Percentiles rank a stretch among this genome's conserved stretches.
Conservation (phyloP, 108 stramenopile genomes). For the Epithemia pelagica region DNA sequence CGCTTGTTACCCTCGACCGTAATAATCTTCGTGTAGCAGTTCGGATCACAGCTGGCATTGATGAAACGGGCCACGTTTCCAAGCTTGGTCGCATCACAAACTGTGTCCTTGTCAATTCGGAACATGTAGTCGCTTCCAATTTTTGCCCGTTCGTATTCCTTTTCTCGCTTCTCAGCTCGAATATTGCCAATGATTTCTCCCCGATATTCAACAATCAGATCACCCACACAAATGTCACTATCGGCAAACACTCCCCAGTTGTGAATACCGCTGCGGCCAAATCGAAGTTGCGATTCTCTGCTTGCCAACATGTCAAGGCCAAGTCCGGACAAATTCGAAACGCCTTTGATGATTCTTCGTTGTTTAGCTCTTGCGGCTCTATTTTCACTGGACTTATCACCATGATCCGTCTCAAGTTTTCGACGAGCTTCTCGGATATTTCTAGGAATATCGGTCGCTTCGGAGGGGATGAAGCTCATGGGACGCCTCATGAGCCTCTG, state of each 20-base stretch:
- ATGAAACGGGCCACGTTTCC: constrained; percentile 95
- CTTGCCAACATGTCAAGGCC: constrained; percentile 51
- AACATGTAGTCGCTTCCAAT: constrained; percentile 93
- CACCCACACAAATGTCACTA: constrained; percentile 50
- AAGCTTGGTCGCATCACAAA: constrained; percentile 79
- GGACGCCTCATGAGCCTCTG: background rate
- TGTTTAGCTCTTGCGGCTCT: constrained; percentile 66
- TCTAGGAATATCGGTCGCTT: background rate
- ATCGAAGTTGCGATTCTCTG: constrained; percentile 58
- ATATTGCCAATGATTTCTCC: constrained; percentile 88
- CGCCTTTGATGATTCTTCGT: constrained; percentile 57
- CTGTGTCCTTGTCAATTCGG: constrained; percentile 73
- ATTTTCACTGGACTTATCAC: constrained; percentile 29
- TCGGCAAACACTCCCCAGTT: constrained; percentile 83
- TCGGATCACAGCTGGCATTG: constrained; percentile 92
- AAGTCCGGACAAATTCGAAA: constrained; percentile 34
- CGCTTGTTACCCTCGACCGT: constrained; percentile 61
- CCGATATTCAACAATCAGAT: constrained; percentile 89
- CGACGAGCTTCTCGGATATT: constrained; percentile 12
- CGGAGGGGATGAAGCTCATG: background rate
- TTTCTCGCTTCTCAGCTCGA: constrained; percentile 85
- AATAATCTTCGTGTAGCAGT: constrained; percentile 85
- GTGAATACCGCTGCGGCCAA: constrained; percentile 67
- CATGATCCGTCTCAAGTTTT: constrained; percentile 25
- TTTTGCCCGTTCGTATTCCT: constrained; percentile 78